These are phyloP conservation scores for Globisporangium acanthophoron DNA, from an alignment of 352 stramenopile genomes.

Conservation along the genomic window DNA sequence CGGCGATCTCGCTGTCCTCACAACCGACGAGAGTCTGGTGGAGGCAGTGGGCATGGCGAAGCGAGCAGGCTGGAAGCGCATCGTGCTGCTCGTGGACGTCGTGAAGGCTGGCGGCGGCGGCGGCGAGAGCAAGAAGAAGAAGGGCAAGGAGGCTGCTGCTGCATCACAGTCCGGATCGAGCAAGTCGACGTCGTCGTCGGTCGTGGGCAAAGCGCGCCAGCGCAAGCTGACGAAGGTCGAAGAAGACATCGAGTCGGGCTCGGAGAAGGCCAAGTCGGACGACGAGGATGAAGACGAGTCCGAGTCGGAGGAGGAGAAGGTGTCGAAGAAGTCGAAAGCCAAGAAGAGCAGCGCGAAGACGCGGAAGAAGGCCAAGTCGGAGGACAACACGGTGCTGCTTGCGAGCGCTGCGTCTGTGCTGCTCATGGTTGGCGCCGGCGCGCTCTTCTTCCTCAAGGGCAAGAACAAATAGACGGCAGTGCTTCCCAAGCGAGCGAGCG, in stretches of 20 bases:
- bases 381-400: slow-evolving; percentile 22
- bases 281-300: slow-evolving; percentile 29
- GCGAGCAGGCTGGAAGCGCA: slow-evolving; percentile 77
- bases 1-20: slow-evolving; percentile 78
- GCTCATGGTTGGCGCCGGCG: slow-evolving; percentile 40
- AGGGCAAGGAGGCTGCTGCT: slow-evolving; percentile 4
- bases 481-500: neutral
- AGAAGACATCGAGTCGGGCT: slow-evolving; percentile 51
- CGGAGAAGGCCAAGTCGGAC: slow-evolving; percentile 27
- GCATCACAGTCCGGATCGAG: slow-evolving; percentile 7
- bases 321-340: slow-evolving; percentile 30
- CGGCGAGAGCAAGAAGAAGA: slow-evolving; percentile 8
- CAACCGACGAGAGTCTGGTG: slow-evolving; percentile 78
- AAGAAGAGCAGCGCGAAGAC: slow-evolving; percentile 33
- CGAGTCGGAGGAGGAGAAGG: slow-evolving; percentile 41
- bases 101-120: slow-evolving; percentile 30
- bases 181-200: slow-evolving; percentile 30
- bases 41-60: slow-evolving; percentile 86
- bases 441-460: slow-evolving; percentile 54
- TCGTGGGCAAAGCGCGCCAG: slow-evolving; percentile 18
- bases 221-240: slow-evolving; percentile 79
- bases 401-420: slow-evolving; percentile 33
- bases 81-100: slow-evolving; percentile 79
- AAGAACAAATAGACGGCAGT: slow-evolving; percentile 35
- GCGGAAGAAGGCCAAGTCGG: slow-evolving; percentile 15